phyloP scores from a whole-genome alignment of 345 rosid species.

The Pistacia atlantica region DNA sequence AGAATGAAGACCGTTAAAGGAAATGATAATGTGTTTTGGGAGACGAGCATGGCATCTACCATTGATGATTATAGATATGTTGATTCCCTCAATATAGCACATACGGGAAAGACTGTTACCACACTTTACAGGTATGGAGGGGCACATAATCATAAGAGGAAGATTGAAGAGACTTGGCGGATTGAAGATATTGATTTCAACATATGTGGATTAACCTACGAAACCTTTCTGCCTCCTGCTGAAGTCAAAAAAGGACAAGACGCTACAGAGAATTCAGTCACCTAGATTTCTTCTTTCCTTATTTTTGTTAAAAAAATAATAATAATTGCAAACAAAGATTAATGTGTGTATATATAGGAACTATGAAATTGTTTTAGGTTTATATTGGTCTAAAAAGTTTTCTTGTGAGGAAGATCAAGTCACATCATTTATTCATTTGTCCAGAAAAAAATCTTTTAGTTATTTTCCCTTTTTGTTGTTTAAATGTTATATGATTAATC shows the following conservation, averaged over 20 bases:
- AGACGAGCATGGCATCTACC: conserved; percentile 69
- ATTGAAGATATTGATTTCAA: conserved; percentile 96
- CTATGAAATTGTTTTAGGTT: not conserved
- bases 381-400: not conserved
- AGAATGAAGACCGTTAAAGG: conserved; percentile 55
- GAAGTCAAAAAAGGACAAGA: conserved; percentile 65
- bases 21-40: conserved; percentile 71
- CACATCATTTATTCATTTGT: too few species aligned
- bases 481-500: too few species aligned
- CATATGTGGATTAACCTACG: conserved; percentile 69
- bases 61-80: conserved; percentile 66
- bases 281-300: not conserved
- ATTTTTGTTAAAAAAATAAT: not conserved
- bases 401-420: too few species aligned
- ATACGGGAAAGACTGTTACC: conserved; percentile 64
- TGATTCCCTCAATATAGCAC: conserved; percentile 75
- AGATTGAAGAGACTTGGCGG: conserved; percentile 85
- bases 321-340: not conserved
- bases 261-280: conserved; percentile 21
- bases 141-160: conserved; percentile 61
- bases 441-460: too few species aligned
- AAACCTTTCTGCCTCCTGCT: conserved; percentile 85
- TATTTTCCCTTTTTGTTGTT: too few species aligned
- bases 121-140: conserved; percentile 70
- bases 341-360: conserved; percentile 6